Base-by-base conservation (phyloP, 495 filamentous ascomycete genomes). In the Neurospora sp. region DNA sequence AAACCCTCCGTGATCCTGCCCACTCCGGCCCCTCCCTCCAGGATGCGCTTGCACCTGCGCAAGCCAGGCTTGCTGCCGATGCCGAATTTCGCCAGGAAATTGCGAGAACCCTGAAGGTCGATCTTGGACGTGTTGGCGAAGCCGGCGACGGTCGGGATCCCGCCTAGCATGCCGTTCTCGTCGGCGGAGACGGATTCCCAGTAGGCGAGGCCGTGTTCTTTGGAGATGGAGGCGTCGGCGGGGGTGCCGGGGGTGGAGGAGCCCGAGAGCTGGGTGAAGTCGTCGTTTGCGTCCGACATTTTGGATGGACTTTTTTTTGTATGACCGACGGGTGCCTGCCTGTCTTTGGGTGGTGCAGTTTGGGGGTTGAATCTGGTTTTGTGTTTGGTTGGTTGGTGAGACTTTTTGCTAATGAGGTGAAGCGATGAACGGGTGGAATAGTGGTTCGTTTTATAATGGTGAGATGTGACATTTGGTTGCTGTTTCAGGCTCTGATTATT, bases 91-190 rank as follows among this genome's bases (percentile, higher is more conserved):
- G 89, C 86, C 20, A 96, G 83, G 81, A 97, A 96, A 78, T 86
- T 90, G 75, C 87, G 85, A 12, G 92, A 94, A 23, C 91, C 90
- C 77, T 91, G 88, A 0, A 97, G 86, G 78, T 97, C 95, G 76
- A 92, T 86, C 72, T 88, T 87, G 39, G 89, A 90, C 79, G 94
- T 87, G 78, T 89, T 85, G 10, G 75, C 73, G 41, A 76, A 72
- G 41, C 73, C 70, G 42, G 70, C 27, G 4, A 72, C 7, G 70
- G 46, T 54, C 0, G 91, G 92, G 76, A 87, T 94, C 54, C 92
- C 92, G 76, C 94, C 93, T 0, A 98, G 91, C 92, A 97, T 95
- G 77, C 90, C 92, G 78, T 90, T 88, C 71, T 90, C 85, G 73
- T 90, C 90, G 46, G 92, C 86, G n/a, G 89, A 84, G 73, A 93